Evolutionary conservation across 1,284 basidiomycete genomes (phyloP).

Genomic region (Hymenochaete sp.): DNA sequence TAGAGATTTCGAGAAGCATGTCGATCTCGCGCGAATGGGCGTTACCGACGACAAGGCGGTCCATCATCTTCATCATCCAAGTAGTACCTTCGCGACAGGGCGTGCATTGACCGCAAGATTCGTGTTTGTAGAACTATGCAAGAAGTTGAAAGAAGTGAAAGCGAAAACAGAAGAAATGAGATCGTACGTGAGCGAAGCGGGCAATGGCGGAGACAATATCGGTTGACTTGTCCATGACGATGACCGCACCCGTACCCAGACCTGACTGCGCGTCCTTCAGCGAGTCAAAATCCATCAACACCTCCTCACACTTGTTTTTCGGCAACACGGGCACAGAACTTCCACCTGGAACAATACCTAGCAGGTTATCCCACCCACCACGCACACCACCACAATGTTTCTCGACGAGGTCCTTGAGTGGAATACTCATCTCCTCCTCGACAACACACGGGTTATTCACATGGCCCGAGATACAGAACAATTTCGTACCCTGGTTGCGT

Average conservation of each 20-base stretch:
- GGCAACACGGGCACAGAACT: slow-evolving; percentile 94
- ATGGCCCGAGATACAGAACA: slow-evolving; percentile 94
- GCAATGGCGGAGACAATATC: slow-evolving; percentile 92
- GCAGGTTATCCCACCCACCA: slow-evolving; percentile 94
- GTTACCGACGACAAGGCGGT: slow-evolving; percentile 82
- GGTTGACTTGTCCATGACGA: slow-evolving; percentile 97
- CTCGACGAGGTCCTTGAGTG: slow-evolving; percentile 88
- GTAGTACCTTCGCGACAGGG: slow-evolving; percentile 95
- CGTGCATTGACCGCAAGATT: slow-evolving; percentile 97
- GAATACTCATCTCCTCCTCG: slow-evolving; percentile 99
- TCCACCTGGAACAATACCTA: slow-evolving; percentile 93
- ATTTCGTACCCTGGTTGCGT: slow-evolving; percentile 91
- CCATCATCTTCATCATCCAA: slow-evolving; percentile 99
- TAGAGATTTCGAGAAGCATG: slow-evolving; percentile 92
- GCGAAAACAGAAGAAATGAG: neutral
- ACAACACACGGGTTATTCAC: slow-evolving; percentile 98
- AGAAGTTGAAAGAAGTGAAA: neutral
- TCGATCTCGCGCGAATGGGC: slow-evolving; percentile 93
- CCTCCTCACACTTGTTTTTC: slow-evolving; percentile 72
- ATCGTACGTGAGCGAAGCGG: slow-evolving; percentile 74
- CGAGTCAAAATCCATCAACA: slow-evolving; percentile 98
- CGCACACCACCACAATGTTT: slow-evolving; percentile 93
- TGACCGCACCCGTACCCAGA: slow-evolving; percentile 95
- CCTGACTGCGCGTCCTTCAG: slow-evolving; percentile 92
- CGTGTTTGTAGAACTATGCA: slow-evolving; percentile 91